Evolutionary conservation across 306 rosid species (phyloP), one percentile per base, ranked within the genome.

Genomic region (Quercus variabilis): DNA sequence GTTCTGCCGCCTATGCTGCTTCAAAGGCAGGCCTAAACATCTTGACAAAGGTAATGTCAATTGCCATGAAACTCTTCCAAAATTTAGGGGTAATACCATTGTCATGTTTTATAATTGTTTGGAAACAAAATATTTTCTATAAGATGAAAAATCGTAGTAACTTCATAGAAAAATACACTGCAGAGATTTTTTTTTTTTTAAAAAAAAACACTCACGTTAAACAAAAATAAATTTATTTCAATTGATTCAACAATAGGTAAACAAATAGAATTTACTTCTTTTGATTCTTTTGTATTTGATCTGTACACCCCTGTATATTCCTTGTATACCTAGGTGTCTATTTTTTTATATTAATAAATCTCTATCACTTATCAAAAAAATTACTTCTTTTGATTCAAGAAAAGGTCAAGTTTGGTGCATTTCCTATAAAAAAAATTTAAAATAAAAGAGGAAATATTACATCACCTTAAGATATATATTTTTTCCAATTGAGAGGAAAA

Each of bases 11-110:
- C 10, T 94, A 94, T 83, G 55, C 87, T 21, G 43, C 87, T 74
- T 89, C 97, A 4, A 92, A 91, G 78, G 85, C 78, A 6, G 94
- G 84, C 20, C 57, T 92, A 18, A 92, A 90, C 76, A 21, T 68
- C 72, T 54, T 94, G 51, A 78, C 96, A 8, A 90, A 69, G 94
- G 97, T 92, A 87, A 72, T 65, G 8, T 26, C 25, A 43, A 64
- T 81, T 75, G 13, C 30, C 26, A 3, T 71, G 21, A 56, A 52
- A 28, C 70, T 77, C 54, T 19, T 55, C 19, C 71, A 21, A 59
- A 69, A 21, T 31, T 17, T 17, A 9, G 23, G n/a, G 23, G 13
- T 31, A 30, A 15, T 31, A 15, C 31, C 43, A 63, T 14, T 14
- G 17, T 9, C 7, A 60, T 60, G 4, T 28, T 15, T 64, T n/a